Base-by-base conservation (phyloP, 2,329 filamentous ascomycete genomes). In the Biscogniauxia marginata region DNA sequence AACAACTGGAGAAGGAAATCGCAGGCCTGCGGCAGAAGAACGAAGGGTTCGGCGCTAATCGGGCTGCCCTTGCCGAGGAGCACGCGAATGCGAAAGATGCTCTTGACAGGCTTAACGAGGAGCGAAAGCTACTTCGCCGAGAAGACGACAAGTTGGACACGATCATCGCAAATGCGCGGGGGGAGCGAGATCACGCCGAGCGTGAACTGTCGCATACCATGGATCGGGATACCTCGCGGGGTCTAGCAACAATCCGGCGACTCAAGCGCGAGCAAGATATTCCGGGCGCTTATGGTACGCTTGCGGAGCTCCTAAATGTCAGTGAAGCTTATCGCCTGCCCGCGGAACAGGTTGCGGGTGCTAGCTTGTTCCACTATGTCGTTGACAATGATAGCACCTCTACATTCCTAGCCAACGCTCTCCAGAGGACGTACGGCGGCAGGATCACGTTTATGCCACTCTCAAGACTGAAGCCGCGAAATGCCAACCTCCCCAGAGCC, bases 391-490 rank as follows among this genome's bases (percentile, higher is more conserved):
- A 96, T 58, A 85, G 89, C 44, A 97, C 93, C 0, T 92, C 93
- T 0, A 91, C 90, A 1, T 84, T 85, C 63, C 84, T 97, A 30
- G 85, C 95, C 46, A 89, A 93, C 63, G 83, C 86, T 13, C 79
- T 99, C 23, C 89, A 92, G 70, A 87, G 86, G 62, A 86, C 91
- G 63, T 89, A 86, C 58, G 88, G 89, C 16, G 95, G 95, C 11
- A 85, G 95, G 69, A 84, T 99, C 18, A 99, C 96, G 0, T 97
- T 97, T 68, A 93, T 98, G 82, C 95, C 95, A 0, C 79, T 99
- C 19, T 93, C 91, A 61, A 87, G 93, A 61, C 77, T 99, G 30
- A 86, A 85, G 52, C 84, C 86, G 0, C 86, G 86, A 55, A 80
- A 84, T 16, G 76, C 84, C 50, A 93, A 93, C 64, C 83, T 97